Percentiles rank a stretch among this genome's conserved stretches.
Evolutionary conservation across 1,284 basidiomycete genomes (phyloP).

Genomic region (Austropuccinia psidii): DNA sequence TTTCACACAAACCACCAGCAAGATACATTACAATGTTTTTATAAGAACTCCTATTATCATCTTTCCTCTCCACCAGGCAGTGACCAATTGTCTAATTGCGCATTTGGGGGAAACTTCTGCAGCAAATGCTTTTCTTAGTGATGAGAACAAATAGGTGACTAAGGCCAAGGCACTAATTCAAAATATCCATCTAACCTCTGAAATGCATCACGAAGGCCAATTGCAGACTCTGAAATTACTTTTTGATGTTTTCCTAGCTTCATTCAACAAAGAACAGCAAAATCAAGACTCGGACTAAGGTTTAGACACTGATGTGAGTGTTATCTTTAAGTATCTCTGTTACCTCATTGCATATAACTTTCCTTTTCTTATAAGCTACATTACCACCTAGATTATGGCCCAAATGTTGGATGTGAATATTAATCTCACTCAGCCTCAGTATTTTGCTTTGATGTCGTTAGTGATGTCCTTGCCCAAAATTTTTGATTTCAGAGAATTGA

Average conservation of each 20-base stretch:
- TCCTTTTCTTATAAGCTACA: no score
- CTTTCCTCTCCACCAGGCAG: slow-evolving; percentile 67
- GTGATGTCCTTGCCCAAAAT: slow-evolving; percentile 68
- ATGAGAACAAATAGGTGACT: slow-evolving; percentile 54
- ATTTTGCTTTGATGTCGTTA: slow-evolving; percentile 65
- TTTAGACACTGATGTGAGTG: no score
- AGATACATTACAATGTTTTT: slow-evolving; percentile 83
- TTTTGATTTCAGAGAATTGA: slow-evolving; percentile 47
- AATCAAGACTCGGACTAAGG: no score
- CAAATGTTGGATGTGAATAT: slow-evolving; percentile 84
- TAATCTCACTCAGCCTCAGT: slow-evolving; percentile 84
- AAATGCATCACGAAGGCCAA: slow-evolving; percentile 53
- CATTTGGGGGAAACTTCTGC: slow-evolving; percentile 83
- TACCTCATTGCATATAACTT: no score
- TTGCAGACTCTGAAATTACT: slow-evolving; percentile 69
- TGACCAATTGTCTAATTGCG: slow-evolving; percentile 66
- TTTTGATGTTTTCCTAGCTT: slow-evolving; percentile 63
- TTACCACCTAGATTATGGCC: slow-evolving; percentile 66
- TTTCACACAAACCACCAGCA: slow-evolving; percentile 57
- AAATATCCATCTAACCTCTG: slow-evolving; percentile 77
- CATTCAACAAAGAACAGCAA: no score
- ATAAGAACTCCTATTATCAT: slow-evolving; percentile 89
- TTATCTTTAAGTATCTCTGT: no score
- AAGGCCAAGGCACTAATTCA: slow-evolving; percentile 66
- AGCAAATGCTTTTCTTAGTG: slow-evolving; percentile 63